phyloP scores from a whole-genome alignment of 2,329 filamentous ascomycete species.

The Claviceps citrina region DNA sequence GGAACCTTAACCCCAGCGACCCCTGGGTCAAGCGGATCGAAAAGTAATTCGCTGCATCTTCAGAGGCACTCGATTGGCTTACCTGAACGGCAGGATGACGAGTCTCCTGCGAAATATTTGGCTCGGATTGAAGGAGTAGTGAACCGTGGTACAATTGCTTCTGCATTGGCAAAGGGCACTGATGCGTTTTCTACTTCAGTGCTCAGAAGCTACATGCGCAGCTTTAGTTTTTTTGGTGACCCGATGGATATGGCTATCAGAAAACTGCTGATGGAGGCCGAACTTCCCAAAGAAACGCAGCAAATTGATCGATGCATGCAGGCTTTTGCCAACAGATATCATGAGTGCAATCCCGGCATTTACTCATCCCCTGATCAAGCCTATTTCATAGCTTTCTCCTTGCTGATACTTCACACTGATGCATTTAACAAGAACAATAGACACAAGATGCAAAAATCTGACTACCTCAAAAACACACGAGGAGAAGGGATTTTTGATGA shows the following conservation, averaged over 20 bases:
- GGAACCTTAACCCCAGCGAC: slow-evolving; percentile 54
- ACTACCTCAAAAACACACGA: slow-evolving; percentile 89
- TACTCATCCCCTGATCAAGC: slow-evolving; percentile 83
- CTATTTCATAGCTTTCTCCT: slow-evolving; percentile 95
- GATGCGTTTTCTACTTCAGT: slow-evolving; percentile 74
- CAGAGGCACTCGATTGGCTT: slow-evolving; percentile 55
- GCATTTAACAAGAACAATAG: slow-evolving; percentile 99
- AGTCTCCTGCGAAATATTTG: slow-evolving; percentile 81
- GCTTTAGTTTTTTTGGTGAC: slow-evolving; percentile 88
- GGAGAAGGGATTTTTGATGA: slow-evolving; percentile 89
- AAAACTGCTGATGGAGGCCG: slow-evolving; percentile 90
- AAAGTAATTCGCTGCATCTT: slow-evolving; percentile 70
- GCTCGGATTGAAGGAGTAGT: slow-evolving; percentile 67
- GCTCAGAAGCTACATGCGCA: slow-evolving; percentile 85
- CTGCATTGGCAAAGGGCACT: slow-evolving; percentile 68
- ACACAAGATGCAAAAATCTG: slow-evolving; percentile 90
- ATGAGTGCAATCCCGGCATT: slow-evolving; percentile 95
- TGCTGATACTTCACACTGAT: slow-evolving; percentile 91
- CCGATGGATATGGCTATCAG: slow-evolving; percentile 96
- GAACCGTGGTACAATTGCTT: slow-evolving; percentile 68
- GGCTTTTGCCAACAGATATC: slow-evolving; percentile 88
- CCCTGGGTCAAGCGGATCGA: slow-evolving; percentile 55
- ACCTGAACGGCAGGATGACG: slow-evolving; percentile 69
- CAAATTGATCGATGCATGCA: slow-evolving; percentile 92
- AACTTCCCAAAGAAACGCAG: slow-evolving; percentile 91